These are phyloP conservation scores for Eucalyptus coolabah DNA, from an alignment of 345 rosid species.

Conservation along the genomic window DNA sequence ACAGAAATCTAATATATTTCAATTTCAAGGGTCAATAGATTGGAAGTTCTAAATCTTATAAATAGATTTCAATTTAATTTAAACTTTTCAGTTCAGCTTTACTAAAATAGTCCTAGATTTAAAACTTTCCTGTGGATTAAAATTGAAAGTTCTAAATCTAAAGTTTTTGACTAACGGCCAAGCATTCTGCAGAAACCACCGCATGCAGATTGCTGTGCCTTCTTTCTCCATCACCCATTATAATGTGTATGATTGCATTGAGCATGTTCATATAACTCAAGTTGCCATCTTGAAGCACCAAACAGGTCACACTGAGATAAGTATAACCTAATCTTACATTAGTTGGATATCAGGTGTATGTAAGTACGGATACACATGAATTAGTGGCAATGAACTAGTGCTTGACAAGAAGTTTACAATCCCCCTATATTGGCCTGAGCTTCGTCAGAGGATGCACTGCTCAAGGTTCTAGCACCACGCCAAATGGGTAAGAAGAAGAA, in stretches of 20 bases:
- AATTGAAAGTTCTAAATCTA: neutral
- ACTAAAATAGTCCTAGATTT: neutral
- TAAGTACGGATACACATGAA: slow-evolving; percentile 19
- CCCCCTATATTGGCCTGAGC: neutral
- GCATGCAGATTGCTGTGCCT: neutral
- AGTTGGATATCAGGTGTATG: slow-evolving; percentile 1
- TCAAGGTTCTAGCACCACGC: neutral
- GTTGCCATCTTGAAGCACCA: slow-evolving; percentile 3
- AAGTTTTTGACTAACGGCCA: neutral
- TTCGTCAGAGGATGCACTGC: neutral
- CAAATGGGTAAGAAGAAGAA: neutral
- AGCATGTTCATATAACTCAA: slow-evolving; percentile 8
- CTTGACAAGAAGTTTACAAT: neutral
- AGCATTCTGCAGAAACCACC: neutral
- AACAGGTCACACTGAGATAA: neutral
- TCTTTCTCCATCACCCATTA: slow-evolving; percentile 15
- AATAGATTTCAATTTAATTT: neutral
- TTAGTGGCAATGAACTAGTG: slow-evolving; percentile 11
- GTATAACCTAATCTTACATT: slow-evolving; percentile 9
- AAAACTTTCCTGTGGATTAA: neutral
- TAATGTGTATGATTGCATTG: slow-evolving; percentile 17
- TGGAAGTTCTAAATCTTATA: neutral
- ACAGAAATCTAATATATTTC: neutral
- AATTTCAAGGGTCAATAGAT: neutral
- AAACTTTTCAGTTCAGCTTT: fast-evolving